Evolutionary conservation across 768 basidiomycete genomes (phyloP).

Genomic region (Hemileccinum rubropunctum): DNA sequence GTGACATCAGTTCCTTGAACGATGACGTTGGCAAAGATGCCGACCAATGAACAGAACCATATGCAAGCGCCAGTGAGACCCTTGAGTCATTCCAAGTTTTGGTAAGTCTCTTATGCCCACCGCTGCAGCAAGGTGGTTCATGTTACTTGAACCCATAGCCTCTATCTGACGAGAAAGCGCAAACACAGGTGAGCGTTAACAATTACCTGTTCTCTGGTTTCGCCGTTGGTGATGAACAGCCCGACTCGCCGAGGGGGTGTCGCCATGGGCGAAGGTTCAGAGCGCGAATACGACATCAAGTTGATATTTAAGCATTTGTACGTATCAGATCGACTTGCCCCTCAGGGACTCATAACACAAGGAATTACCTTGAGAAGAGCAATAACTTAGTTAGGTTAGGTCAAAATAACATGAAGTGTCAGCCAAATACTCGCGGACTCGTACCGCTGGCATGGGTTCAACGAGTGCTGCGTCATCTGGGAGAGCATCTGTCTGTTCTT

Average conservation of each 20-base stretch:
- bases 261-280: slow-evolving; percentile 73
- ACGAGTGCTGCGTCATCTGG: too few species aligned
- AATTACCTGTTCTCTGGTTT: not conserved
- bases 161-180: slow-evolving; percentile 5
- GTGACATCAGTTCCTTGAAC: slow-evolving; percentile 69
- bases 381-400: too few species aligned
- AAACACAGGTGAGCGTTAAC: slow-evolving; percentile 6
- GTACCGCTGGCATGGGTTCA: too few species aligned
- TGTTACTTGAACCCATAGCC: slow-evolving; percentile 4
- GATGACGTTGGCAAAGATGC: slow-evolving; percentile 44
- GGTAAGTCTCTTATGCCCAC: not conserved
- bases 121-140: not conserved
- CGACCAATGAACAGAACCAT: slow-evolving; percentile 41
- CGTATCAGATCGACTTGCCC: slow-evolving; percentile 33
- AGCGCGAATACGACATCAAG: slow-evolving; percentile 76
- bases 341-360: too few species aligned
- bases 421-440: too few species aligned
- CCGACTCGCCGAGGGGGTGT: slow-evolving; percentile 39
- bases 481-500: too few species aligned
- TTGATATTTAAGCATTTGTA: slow-evolving; percentile 83
- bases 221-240: slow-evolving; percentile 5
- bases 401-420: too few species aligned
- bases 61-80: slow-evolving; percentile 18
- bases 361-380: too few species aligned
- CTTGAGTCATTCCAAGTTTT: slow-evolving; percentile 18